phyloP scores from a whole-genome alignment of 768 basidiomycete species.

The Hygrophorus russula region DNA sequence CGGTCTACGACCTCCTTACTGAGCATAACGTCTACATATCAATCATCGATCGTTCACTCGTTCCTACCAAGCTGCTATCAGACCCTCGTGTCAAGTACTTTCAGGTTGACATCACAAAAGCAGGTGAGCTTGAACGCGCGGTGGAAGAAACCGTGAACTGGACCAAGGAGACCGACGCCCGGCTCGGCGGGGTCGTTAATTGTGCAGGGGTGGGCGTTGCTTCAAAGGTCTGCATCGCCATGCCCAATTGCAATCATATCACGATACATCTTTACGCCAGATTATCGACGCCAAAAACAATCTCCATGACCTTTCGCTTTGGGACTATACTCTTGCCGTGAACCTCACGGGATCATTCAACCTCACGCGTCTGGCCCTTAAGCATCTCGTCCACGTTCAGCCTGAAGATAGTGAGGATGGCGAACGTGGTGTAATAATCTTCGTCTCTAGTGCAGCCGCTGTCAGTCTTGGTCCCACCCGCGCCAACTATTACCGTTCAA shows the following conservation, averaged over 20 bases:
- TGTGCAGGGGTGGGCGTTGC: slow-evolving; percentile 41
- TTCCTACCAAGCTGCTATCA: slow-evolving; percentile 16
- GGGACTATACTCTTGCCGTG: slow-evolving; percentile 40
- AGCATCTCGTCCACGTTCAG: slow-evolving; percentile 35
- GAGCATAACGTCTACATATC: slow-evolving; percentile 31
- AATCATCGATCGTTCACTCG: slow-evolving; percentile 38
- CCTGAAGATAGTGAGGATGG: slow-evolving; percentile 36
- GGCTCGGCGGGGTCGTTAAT: slow-evolving; percentile 48
- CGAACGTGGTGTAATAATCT: slow-evolving; percentile 47
- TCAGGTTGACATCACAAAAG: slow-evolving; percentile 28
- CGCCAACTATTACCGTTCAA: not conserved
- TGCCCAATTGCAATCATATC: not conserved
- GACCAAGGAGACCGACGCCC: slow-evolving; percentile 27
- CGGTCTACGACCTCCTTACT: slow-evolving; percentile 32
- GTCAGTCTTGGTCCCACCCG: slow-evolving; percentile 21
- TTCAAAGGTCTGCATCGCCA: slow-evolving; percentile 16
- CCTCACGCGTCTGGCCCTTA: slow-evolving; percentile 40
- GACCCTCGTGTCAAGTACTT: slow-evolving; percentile 24
- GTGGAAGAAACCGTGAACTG: slow-evolving; percentile 28
- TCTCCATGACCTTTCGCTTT: slow-evolving; percentile 38
- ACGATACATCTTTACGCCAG: slow-evolving; percentile 15
- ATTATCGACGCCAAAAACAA: slow-evolving; percentile 35
- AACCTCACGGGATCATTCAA: slow-evolving; percentile 53
- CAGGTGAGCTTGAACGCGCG: slow-evolving; percentile 25
- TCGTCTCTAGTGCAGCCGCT: slow-evolving; percentile 45